phyloP scores from a whole-genome alignment of 768 basidiomycete genomes.

The Chalciporus piperatus region DNA sequence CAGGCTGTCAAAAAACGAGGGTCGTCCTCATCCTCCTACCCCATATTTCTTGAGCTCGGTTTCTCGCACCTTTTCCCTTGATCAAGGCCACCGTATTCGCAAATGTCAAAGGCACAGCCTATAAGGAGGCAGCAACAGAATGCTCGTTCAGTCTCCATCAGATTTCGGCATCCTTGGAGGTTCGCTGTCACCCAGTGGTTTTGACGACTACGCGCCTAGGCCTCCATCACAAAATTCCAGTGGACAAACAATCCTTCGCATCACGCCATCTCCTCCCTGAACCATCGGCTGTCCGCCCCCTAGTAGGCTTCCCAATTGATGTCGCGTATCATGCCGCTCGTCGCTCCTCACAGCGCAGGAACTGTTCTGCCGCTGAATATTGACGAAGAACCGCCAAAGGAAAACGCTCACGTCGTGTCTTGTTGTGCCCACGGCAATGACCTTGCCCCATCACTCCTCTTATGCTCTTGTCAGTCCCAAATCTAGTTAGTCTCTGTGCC shows the following conservation, averaged over 20 bases:
- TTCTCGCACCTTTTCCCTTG: not conserved
- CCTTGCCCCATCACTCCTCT: not conserved
- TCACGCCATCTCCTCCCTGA: not conserved
- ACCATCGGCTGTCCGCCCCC: not conserved
- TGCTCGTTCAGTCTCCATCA: not conserved
- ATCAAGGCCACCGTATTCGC: not conserved
- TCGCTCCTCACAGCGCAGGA: not conserved
- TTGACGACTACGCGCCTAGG: not conserved
- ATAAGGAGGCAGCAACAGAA: not conserved
- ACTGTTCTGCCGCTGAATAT: not conserved
- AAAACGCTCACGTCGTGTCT: not conserved
- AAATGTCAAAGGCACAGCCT: not conserved
- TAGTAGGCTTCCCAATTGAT: not conserved
- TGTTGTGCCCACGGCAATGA: not conserved
- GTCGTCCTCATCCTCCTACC: not conserved
- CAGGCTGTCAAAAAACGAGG: not conserved
- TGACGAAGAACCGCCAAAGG: not conserved
- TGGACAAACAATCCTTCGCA: not conserved
- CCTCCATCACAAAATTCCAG: constrained; percentile 7
- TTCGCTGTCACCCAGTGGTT: not conserved
- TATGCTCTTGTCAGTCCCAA: not conserved
- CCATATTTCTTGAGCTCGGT: constrained; percentile 1
- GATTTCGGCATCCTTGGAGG: not conserved
- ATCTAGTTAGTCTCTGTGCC: not conserved
- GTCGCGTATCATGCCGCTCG: not conserved